Evolutionary conservation across 108 stramenopile species (phyloP).

Genomic region (Skeletonema menzelii): DNA sequence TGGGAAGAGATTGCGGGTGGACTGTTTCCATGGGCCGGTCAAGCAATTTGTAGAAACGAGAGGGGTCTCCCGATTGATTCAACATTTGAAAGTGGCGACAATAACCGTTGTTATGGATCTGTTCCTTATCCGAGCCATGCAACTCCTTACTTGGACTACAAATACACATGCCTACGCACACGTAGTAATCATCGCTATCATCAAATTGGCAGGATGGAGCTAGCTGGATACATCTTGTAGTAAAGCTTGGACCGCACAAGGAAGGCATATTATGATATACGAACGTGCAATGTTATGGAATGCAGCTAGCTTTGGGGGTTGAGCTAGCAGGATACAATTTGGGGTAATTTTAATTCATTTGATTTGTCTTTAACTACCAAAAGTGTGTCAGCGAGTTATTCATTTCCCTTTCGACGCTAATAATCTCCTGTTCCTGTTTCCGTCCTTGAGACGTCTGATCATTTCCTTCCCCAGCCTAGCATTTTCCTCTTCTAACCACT

Average conservation of each 20-base stretch:
- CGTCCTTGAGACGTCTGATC: no score
- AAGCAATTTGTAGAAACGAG: background rate
- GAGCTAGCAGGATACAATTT: no score
- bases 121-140: background rate
- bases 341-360: no score
- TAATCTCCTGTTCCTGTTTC: no score
- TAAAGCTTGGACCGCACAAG: background rate
- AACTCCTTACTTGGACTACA: conserved; percentile 3
- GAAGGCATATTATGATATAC: no score
- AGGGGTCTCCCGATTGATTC: background rate
- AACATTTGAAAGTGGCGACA: conserved; percentile 1
- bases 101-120: background rate
- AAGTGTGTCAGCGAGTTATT: no score
- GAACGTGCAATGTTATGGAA: no score
- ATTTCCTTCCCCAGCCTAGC: no score
- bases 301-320: no score
- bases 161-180: background rate
- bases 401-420: no score
- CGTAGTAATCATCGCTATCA: background rate
- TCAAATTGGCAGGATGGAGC: background rate
- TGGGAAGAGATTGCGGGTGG: conserved; percentile 16
- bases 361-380: no score
- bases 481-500: no score
- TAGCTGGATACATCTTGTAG: conserved; percentile 7
- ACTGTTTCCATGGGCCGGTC: conserved; percentile 7